Conservation (phyloP, 192 early-diverging fungal species). For the Kappamyces sp. region DNA sequence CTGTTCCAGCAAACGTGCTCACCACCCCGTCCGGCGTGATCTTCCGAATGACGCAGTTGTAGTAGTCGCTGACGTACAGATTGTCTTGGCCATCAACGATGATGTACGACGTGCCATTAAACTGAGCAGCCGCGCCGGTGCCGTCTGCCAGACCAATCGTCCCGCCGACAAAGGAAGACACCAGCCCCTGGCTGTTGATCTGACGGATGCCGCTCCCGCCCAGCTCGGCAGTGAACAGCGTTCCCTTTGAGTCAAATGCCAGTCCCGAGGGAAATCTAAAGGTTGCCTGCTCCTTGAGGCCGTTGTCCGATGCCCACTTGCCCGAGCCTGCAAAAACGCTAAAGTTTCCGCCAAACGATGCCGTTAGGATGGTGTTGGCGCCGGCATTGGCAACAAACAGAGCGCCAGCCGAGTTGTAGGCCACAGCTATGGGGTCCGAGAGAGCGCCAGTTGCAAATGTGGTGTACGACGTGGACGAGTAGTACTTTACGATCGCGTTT, state of each 20-base stretch:
- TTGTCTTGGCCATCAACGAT: neutral
- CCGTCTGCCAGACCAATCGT: neutral
- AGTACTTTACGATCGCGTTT: too few species aligned
- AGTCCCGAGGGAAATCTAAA: too few species aligned
- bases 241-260: too few species aligned
- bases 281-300: too few species aligned
- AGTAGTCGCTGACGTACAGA: neutral
- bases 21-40: neutral
- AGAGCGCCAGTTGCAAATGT: too few species aligned
- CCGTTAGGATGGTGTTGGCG: neutral
- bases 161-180: neutral
- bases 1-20: neutral
- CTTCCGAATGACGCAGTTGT: neutral
- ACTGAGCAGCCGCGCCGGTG: neutral
- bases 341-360: too few species aligned
- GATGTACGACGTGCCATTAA: neutral
- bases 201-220: too few species aligned
- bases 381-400: slow-evolving; percentile 1
- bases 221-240: too few species aligned
- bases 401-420: neutral
- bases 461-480: too few species aligned
- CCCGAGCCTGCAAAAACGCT: too few species aligned
- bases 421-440: neutral
- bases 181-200: neutral
- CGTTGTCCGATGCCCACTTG: too few species aligned